Evolutionary conservation across 768 basidiomycete species (phyloP).

Genomic region (Lentinula aciculospora): DNA sequence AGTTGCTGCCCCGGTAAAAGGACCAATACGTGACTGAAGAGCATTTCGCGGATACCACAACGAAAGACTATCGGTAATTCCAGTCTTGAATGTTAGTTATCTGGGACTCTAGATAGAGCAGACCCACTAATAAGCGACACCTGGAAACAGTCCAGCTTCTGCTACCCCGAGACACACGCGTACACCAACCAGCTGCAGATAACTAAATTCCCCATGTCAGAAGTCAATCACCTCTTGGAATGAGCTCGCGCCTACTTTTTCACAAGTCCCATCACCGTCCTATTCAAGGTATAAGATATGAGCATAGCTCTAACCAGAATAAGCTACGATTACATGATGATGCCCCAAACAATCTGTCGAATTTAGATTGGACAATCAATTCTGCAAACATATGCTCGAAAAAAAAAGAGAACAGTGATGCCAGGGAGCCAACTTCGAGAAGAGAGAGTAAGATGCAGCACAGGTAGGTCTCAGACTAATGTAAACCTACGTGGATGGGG

Average conservation of each 20-base stretch:
- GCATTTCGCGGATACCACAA: constrained; percentile 65
- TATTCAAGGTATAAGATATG: constrained; percentile 16
- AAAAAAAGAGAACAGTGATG: constrained; percentile 44
- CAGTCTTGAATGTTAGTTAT: too few species aligned
- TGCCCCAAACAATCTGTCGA: constrained; percentile 54
- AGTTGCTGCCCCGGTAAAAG: constrained; percentile 64
- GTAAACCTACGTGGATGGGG: constrained; percentile 57
- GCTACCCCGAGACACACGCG: constrained; percentile 58
- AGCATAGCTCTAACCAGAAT: background rate
- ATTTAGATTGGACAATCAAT: background rate
- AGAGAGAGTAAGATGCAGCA: background rate
- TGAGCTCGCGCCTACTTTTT: constrained; percentile 45
- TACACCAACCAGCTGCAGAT: constrained; percentile 53
- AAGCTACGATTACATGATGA: constrained; percentile 41
- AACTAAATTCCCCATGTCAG: constrained; percentile 29
- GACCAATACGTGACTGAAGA: constrained; percentile 52
- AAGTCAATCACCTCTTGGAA: background rate
- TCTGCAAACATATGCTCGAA: background rate
- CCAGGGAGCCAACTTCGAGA: constrained; percentile 53
- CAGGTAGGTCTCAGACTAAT: background rate
- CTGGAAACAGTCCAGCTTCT: constrained; percentile 70
- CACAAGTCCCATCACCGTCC: constrained; percentile 63
- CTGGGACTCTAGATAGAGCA: background rate
- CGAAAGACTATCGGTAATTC: constrained; percentile 36
- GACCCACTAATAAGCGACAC: constrained; percentile 65